Base-by-base conservation (phyloP, 2,329 filamentous ascomycete species). In the Aspergillus novofumigatus region DNA sequence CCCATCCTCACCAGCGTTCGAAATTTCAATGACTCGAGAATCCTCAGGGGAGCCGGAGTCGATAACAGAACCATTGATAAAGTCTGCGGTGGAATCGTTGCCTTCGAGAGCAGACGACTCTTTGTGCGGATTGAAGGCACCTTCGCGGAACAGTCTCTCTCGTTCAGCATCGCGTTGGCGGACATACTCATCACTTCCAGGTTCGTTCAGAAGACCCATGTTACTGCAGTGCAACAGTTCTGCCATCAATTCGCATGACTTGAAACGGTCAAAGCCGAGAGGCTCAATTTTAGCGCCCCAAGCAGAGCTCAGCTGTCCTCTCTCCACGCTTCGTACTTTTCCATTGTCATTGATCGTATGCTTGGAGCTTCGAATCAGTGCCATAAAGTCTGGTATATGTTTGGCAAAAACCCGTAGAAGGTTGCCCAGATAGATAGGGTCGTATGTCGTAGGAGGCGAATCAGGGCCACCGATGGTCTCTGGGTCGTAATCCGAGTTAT, bases 211-310 rank as follows among this genome's bases (percentile, higher is more conserved):
- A 38, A 99, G 80, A 5, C 90, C 92, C 94, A 99, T 99, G 72
- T 99, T 99, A 73, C 93, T 97, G 76, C 94, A 99, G 74, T 99
- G 94, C 42, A 99, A 78, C 48, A 99, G 80, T 75, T 99, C 94
- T 1, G 94, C 94, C 94, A 99, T 97, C 58, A 99, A 81, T 75
- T 99, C 94, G 74, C 94, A 99, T 0, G 94, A 97, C 80, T 99
- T 99, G 81, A 99, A 99, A 21, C 94, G 84, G 75, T 99, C 94
- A 70, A 99, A 99, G 2, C 94, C 94, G 9, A 99, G 82, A 3
- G 94, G 93, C 73, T 97, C 92, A 53, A 99, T 92, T 72, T 89
- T 90, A 49, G 87, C 85, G 53, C 92, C 92, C 79, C 96, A 99
- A 0, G 94, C 94, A 2, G 92, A 93, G 65, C 86, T 88, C 41